Percentiles rank a stretch among this genome's conserved stretches.
phyloP scores from a whole-genome alignment of 805 yeast genomes.

The Phaffomyces opuntiae region DNA sequence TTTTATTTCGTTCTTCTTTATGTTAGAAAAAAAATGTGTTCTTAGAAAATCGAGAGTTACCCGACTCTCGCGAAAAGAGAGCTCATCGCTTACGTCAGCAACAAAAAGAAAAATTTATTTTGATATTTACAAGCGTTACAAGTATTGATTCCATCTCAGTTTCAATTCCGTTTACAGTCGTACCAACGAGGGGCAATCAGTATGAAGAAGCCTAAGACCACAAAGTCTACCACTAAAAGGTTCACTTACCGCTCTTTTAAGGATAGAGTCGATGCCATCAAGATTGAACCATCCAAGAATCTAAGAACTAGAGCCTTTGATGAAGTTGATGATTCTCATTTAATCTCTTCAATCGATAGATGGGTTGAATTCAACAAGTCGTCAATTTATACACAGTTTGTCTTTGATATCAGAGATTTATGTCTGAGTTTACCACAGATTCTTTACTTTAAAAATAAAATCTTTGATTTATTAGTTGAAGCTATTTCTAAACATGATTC shows the following conservation, averaged over 20 bases:
- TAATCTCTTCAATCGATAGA: constrained; percentile 68
- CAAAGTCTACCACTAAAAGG: constrained; percentile 44
- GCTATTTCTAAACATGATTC: constrained; percentile 53
- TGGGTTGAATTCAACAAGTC: constrained; percentile 87
- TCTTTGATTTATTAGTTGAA: constrained; percentile 45
- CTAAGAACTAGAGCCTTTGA: constrained; percentile 56
- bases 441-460: constrained; percentile 57
- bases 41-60: not conserved
- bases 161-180: too few relatives aligned
- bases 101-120: not conserved
- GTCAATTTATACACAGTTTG: constrained; percentile 58
- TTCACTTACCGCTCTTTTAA: constrained; percentile 71
- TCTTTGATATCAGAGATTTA: constrained; percentile 43
- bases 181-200: too few relatives aligned
- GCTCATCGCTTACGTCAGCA: constrained; percentile 4
- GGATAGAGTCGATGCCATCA: constrained; percentile 76
- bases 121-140: not conserved
- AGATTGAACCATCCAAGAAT: constrained; percentile 67
- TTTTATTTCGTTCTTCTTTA: not conserved
- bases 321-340: constrained; percentile 70
- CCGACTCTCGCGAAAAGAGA: not conserved
- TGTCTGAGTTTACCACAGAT: constrained; percentile 76
- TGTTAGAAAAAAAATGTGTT: not conserved
- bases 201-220: constrained; percentile 23
- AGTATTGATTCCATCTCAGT: too few relatives aligned